Conservation (phyloP, 345 rosid species). For the Isatis tinctoria region DNA sequence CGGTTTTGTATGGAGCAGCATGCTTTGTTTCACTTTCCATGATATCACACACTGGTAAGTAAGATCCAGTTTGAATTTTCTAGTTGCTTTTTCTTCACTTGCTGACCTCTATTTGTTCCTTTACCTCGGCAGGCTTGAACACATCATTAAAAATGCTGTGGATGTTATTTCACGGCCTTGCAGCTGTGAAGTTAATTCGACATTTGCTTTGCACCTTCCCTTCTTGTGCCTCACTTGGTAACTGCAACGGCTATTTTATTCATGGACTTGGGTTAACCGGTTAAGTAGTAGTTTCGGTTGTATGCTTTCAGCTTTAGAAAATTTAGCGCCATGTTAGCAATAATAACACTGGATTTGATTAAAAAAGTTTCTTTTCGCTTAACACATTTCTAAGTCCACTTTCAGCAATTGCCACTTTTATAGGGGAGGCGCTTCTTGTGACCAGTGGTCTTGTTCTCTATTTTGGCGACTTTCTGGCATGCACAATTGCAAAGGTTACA, state of each 20-base stretch:
- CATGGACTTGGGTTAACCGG: not conserved
- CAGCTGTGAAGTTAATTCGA: constrained; percentile 59
- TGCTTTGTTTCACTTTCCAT: constrained; percentile 52
- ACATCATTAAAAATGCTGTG: constrained; percentile 51
- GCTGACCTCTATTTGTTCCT: constrained; percentile 1
- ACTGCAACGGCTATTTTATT: not conserved
- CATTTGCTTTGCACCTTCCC: constrained; percentile 77
- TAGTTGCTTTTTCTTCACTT: not conserved
- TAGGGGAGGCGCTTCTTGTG: constrained; percentile 86
- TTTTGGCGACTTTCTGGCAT: constrained; percentile 81
- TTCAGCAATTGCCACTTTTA: not conserved
- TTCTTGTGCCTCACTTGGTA: constrained; percentile 85
- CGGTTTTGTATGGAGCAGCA: constrained; percentile 41
- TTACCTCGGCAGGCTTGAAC: constrained; percentile 50
- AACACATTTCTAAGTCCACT: not conserved
- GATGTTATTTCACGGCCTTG: constrained; percentile 75
- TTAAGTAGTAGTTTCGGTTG: not conserved
- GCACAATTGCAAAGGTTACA: constrained; percentile 66
- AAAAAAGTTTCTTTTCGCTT: not conserved
- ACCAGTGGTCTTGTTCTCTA: constrained; percentile 86
- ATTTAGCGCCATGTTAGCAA: not conserved
- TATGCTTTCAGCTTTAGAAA: not conserved
- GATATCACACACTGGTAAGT: constrained; percentile 58
- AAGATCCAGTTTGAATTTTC: not conserved
- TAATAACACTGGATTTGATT: too few species aligned